Conservation (phyloP, 1,284 basidiomycete genomes). For the Irpex sp. region DNA sequence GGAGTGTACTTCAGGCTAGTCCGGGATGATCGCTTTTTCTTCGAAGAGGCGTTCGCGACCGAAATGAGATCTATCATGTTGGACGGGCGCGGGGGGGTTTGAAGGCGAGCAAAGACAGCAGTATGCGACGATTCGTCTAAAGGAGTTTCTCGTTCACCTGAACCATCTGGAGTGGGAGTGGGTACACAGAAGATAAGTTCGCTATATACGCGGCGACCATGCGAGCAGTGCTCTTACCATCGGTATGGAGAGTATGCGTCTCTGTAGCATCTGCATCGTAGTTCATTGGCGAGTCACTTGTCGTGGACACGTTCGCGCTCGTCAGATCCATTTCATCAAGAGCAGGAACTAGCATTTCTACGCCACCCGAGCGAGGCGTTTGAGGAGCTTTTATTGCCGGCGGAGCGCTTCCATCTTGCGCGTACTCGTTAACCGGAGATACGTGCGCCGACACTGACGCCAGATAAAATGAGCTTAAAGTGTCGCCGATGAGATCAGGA, state of each 20-base stretch:
- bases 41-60: not conserved
- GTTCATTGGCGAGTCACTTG: not conserved
- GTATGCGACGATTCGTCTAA: not conserved
- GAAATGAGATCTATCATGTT: not conserved
- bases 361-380: not conserved
- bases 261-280: not conserved
- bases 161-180: not conserved
- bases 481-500: not conserved
- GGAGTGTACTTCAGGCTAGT: not conserved
- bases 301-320: not conserved
- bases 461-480: not conserved
- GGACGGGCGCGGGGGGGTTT: not conserved
- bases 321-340: not conserved
- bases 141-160: not conserved
- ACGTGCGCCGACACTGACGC: no score
- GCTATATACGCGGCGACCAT: slow-evolving; percentile 1
- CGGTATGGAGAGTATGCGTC: not conserved
- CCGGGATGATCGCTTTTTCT: not conserved
- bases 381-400: not conserved
- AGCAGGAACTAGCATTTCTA: not conserved
- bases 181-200: not conserved
- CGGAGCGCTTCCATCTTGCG: not conserved
- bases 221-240: slow-evolving; percentile 3
- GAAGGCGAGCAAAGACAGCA: not conserved
- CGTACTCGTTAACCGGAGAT: no score